Base-by-base conservation (phyloP, 306 rosid genomes). In the Corylus avellana region DNA sequence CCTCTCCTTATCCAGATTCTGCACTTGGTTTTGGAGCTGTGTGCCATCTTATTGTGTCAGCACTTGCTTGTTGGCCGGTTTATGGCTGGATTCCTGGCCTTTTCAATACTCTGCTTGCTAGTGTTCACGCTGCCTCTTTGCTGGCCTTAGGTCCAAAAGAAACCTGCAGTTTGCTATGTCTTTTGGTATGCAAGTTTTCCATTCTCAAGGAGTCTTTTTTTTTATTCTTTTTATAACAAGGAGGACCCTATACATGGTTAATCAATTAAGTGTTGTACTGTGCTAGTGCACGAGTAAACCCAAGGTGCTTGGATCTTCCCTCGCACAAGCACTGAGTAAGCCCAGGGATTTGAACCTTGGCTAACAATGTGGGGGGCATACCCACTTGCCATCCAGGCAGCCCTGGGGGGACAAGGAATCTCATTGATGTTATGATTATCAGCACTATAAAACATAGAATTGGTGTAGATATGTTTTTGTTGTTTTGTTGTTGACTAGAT, bases 1-100 rank as follows among this genome's bases (percentile, higher is more conserved):
- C 92, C 53, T 84, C 97, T 77, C 89, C 94, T 32, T 88, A 87
- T 83, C 99, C 99, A 49, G 91, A 87, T 77, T 85, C 91, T 78
- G 96, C 97, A 4, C 88, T 95, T 77, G 98, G 99, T 66, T 95
- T 90, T 87, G 99, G 99, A 85, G 94, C 98, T 79, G 90, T 90
- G 78, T 91, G 99, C 84, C 99, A 93, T 86, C 92, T 95, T 62
- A 73, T 89, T 82, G 94, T 84, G 70, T 91, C 99, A 3, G 85
- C 97, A 46, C 96, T 95, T 84, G 93, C 99, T 77, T 93, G 90
- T 86, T 95, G 99, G 99, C 97, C 99, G 29, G 87, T 91, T 42
- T 78, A 88, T 87, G 98, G 99, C 39, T 95, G 99, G 99, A 89
- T 89, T 90, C 99, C 98, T 55, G 93, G 94, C 61, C 97, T 95